These are phyloP conservation scores for Cercophora sp. DNA, from an alignment of 495 filamentous ascomycete species.

Conservation along the genomic window DNA sequence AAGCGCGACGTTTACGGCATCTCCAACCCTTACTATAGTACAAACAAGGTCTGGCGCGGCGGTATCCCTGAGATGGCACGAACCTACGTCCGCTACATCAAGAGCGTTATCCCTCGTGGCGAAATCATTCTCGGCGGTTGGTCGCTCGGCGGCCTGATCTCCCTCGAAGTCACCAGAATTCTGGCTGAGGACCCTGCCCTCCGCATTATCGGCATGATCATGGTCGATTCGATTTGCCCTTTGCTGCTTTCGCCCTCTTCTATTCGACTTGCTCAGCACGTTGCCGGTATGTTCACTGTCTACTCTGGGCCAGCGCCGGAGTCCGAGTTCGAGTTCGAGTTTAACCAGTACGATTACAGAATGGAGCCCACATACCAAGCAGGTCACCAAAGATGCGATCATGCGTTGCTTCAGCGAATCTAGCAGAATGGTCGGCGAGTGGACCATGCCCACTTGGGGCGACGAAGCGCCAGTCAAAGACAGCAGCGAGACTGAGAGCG, in stretches of 20 bases:
- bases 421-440: constrained; percentile 31
- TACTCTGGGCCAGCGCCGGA: too few relatives aligned
- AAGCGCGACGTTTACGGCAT: constrained; percentile 35
- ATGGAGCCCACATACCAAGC: constrained; percentile 29
- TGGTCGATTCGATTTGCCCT: constrained; percentile 43
- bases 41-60: constrained; percentile 24
- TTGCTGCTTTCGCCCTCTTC: background rate
- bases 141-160: constrained; percentile 42
- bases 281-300: too few relatives aligned
- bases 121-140: constrained; percentile 38
- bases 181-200: constrained; percentile 25
- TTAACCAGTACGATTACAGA: too few relatives aligned
- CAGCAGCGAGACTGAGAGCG: background rate
- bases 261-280: constrained; percentile 20
- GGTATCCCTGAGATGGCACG: constrained; percentile 36
- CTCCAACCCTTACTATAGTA: constrained; percentile 32
- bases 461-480: too few relatives aligned
- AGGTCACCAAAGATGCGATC: constrained; percentile 34
- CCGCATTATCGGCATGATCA: constrained; percentile 37
- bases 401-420: constrained; percentile 35
- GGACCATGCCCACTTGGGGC: constrained; percentile 34
- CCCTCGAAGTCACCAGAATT: constrained; percentile 37
- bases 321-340: too few relatives aligned
- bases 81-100: constrained; percentile 30
- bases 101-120: constrained; percentile 24